Evolutionary conservation across 2,329 filamentous ascomycete species (phyloP), one percentile per base, ranked within the genome.

Genomic region (Verticillium nonalfalfae): DNA sequence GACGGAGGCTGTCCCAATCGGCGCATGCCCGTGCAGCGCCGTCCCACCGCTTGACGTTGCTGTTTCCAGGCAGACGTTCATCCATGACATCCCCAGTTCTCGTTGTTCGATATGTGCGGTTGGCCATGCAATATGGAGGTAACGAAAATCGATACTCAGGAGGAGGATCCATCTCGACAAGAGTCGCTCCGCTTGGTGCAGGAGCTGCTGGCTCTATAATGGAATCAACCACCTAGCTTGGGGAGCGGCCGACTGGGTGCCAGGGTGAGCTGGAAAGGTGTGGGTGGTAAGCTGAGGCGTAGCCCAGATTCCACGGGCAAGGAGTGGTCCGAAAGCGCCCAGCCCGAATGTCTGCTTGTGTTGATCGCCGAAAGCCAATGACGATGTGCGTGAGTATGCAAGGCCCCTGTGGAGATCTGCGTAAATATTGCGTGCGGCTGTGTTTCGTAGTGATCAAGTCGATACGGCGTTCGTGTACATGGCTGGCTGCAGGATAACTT

Each of bases 21-120:
- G 70, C 67, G 59, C 71, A 77, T 1, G 75, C 74, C 64, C 75
- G 76, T 15, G 78, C 75, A 35, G 75, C 75, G 59, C 82, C 82
- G 64, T 84, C 80, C 79, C 81, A 84, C 64, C 78, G 75, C 70
- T 76, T 77, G n/a, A 83, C 68, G n/a, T 67, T 70, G 2, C 66
- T 61, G 36, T 65, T 70, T n/a, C 61, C 63, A 2, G 68, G 60
- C 9, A 64, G 62, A n/a, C 63, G 66, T 15, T 63, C 68, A 55
- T 73, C 73, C 39, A 71, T 67, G 56, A 67, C 66, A 11, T 31
- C 38, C 18, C 40, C 40, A 21, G 40, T 11, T 21, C 40, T 21
- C 15, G 7, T 50, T 6, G 40, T 50, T 50, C 40, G 18, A n/a
- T 50, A 50, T 9, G 3, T 50, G 26, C n/a, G n/a, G 40, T 18